Base-by-base conservation (phyloP, 208 protist genomes). In the Vickermania spadyakhi region DNA sequence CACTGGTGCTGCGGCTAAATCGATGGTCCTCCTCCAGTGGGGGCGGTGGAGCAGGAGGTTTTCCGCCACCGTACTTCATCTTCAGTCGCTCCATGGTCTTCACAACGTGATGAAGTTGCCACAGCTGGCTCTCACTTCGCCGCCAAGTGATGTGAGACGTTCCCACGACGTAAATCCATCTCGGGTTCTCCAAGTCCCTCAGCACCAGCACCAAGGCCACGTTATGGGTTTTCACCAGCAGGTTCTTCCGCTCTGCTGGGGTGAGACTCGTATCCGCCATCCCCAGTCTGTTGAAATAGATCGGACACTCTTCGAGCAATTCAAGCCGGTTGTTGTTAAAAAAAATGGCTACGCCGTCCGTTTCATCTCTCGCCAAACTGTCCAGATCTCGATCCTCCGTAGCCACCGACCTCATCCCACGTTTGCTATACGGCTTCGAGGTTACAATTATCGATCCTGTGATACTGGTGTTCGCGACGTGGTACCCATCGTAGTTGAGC, bases 261-360 rank as follows among this genome's bases (percentile, higher is more conserved):
- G 73, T 84, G 27, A 94, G 77, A 23, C 1, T 42, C 54, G 5
- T 56, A 56, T 94, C 84, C 25, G 58, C 58, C 25, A 56, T 50
- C n/a, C 84, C 88, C 25, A 92, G 31, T 27, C 73, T 57, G 64
- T 94, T 94, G 68, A 91, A 91, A 36, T 53, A 64, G 31, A 94
- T 66, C 21, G 82, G 74, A 29, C 77, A 65, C 53, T 61, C 59
- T 60, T 94, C 82, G 26, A 84, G 57, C 42, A 73, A 51, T 4
- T 76, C 70, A 57, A 94, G 90, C 36, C 88, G 88, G 0, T 52
- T 49, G 26, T 64, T 56, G 25, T 81, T 66, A 63, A 79, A 94
- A 65, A 86, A 90, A 31, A 91, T 78, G 27, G 74, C 76, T 7
- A 90, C 81, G 11, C 88, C 88, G n/a, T 94, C 88, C 77, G 88